These are phyloP conservation scores for Lasiodiplodia citricola DNA, from an alignment of 2,329 filamentous ascomycete genomes.

Conservation along the genomic window DNA sequence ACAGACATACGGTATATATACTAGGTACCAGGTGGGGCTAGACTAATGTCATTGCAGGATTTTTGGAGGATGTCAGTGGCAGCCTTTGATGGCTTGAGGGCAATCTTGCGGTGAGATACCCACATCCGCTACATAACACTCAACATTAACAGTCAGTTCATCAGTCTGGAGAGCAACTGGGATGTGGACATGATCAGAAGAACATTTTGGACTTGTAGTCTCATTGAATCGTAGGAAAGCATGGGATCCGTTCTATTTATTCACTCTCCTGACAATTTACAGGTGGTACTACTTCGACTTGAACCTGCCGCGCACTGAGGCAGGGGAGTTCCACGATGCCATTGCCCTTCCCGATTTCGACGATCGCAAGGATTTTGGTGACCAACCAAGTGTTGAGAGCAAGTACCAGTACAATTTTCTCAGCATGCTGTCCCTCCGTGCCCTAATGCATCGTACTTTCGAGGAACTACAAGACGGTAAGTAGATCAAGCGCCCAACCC, in stretches of 20 bases:
- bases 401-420: constrained; percentile 62
- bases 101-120: background rate
- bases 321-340: constrained; percentile 57
- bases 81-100: background rate
- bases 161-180: background rate
- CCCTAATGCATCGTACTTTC: constrained; percentile 60
- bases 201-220: constrained; percentile 61
- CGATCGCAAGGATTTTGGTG: constrained; percentile 45
- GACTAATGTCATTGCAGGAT: background rate
- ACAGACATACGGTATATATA: background rate
- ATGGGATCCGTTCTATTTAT: background rate
- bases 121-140: background rate
- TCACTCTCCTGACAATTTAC: background rate
- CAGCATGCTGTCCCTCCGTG: constrained; percentile 62
- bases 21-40: background rate
- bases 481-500: constrained; percentile 29
- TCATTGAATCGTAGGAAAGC: constrained; percentile 56
- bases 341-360: constrained; percentile 56
- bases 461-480: constrained; percentile 58
- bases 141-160: background rate
- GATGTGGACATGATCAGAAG: constrained; percentile 18
- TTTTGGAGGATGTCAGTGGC: constrained; percentile 1
- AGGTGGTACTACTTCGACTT: constrained; percentile 64
- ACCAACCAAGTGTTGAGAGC: constrained; percentile 32
- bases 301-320: constrained; percentile 61